Conservation (phyloP, 371 early-diverging fungal genomes). For the Apophysomyces variabilis region DNA sequence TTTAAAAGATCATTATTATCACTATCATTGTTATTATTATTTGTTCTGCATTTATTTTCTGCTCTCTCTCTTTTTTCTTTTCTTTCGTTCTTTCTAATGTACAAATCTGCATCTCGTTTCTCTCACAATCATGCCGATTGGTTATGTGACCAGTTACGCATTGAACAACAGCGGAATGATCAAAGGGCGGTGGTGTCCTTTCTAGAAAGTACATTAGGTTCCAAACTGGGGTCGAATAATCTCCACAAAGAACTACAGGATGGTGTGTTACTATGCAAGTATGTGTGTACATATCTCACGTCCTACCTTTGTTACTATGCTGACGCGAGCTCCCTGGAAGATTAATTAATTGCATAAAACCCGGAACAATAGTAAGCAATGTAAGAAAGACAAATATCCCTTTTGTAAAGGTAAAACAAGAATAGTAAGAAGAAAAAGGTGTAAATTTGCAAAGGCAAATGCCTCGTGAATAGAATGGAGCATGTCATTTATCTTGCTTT, state of each 20-base stretch:
- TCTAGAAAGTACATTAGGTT: constrained; percentile 29
- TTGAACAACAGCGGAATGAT: constrained; percentile 29
- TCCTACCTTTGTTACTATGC: neutral
- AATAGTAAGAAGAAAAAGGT: neutral
- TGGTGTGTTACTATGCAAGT: constrained; percentile 77
- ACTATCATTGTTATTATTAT: no score
- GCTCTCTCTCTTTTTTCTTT: constrained; percentile 6
- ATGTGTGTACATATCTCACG: constrained; percentile 19
- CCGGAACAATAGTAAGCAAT: constrained; percentile 67
- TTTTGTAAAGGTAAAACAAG: constrained; percentile 65
- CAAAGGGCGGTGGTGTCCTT: constrained; percentile 34
- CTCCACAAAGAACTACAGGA: constrained; percentile 49
- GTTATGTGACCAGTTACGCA: constrained; percentile 25
- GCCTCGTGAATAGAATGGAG: constrained; percentile 7
- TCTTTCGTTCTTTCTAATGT: neutral
- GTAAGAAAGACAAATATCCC: constrained; percentile 60
- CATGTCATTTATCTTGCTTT: neutral
- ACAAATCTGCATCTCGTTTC: neutral
- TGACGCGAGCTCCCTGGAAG: constrained; percentile 29
- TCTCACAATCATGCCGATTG: constrained; percentile 18
- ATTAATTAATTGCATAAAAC: constrained; percentile 70
- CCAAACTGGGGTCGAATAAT: constrained; percentile 30
- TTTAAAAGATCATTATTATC: neutral
- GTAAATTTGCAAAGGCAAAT: no score
- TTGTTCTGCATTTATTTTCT: neutral